Conservation (phyloP, 1,139 yeast genomes). For the Blastobotrys arbuscula region DNA sequence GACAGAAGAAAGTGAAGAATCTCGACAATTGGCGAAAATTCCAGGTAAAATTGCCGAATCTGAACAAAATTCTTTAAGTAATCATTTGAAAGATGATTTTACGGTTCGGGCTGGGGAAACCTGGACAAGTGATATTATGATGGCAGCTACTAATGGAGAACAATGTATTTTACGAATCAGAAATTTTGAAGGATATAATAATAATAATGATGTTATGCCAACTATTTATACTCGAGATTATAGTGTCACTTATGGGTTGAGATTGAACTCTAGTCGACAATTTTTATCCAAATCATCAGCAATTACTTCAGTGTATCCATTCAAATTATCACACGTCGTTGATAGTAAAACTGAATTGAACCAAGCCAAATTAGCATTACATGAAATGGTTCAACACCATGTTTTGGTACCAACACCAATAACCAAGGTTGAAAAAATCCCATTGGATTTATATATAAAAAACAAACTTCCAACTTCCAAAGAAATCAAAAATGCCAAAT, state of each 20-base stretch:
- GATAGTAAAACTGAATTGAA: constrained; percentile 31
- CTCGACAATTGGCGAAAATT: constrained; percentile 39
- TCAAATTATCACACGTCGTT: constrained; percentile 51
- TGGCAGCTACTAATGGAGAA: constrained; percentile 55
- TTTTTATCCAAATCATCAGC: constrained; percentile 67
- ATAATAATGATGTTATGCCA: constrained; percentile 38
- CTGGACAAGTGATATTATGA: constrained; percentile 72
- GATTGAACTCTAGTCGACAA: constrained; percentile 67
- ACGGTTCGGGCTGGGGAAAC: constrained; percentile 75
- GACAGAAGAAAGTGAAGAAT: constrained; percentile 81
- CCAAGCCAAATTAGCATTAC: constrained; percentile 66
- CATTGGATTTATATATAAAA: constrained; percentile 53
- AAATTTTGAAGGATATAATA: constrained; percentile 28
- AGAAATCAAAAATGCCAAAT: constrained; percentile 44
- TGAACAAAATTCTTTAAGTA: constrained; percentile 12
- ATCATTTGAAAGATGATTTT: constrained; percentile 43
- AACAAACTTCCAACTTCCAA: constrained; percentile 13
- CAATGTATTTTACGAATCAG: constrained; percentile 26
- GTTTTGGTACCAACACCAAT: constrained; percentile 72
- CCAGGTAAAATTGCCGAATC: constrained; percentile 18
- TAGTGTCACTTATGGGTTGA: constrained; percentile 70
- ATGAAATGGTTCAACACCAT: constrained; percentile 77
- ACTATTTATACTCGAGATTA: constrained; percentile 81
- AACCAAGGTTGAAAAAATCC: constrained; percentile 63
- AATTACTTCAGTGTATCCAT: constrained; percentile 80